Conservation (phyloP, 495 filamentous ascomycete species). For the Darksidea phi region DNA sequence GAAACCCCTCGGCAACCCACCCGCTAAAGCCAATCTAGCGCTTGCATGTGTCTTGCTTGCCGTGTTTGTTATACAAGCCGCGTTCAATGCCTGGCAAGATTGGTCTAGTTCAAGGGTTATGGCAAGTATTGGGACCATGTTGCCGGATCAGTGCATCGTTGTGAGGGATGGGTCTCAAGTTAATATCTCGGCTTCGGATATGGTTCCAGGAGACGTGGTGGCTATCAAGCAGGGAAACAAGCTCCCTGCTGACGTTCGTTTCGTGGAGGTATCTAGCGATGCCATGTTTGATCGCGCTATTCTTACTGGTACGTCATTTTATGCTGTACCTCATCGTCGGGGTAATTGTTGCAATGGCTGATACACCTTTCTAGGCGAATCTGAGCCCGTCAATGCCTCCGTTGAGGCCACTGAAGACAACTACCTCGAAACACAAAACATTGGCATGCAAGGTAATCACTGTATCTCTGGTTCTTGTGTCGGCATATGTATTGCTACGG, state of each 20-base stretch:
- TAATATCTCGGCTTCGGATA: conserved; percentile 53
- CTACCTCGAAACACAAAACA: conserved; percentile 70
- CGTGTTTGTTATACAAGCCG: conserved; percentile 68
- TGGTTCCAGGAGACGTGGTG: conserved; percentile 68
- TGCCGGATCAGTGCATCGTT: conserved; percentile 64
- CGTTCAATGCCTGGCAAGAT: conserved; percentile 48
- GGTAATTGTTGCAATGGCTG: no score
- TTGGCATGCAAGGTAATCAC: conserved; percentile 70
- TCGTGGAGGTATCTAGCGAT: conserved; percentile 62
- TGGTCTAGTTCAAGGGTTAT: conserved; percentile 42
- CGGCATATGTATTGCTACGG: conserved; percentile 63
- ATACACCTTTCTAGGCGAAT: conserved; percentile 51
- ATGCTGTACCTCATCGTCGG: neutral
- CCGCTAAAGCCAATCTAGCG: conserved; percentile 62
- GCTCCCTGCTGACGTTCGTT: conserved; percentile 67
- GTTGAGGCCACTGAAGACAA: conserved; percentile 64
- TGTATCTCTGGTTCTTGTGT: conserved; percentile 64
- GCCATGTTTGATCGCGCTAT: conserved; percentile 71
- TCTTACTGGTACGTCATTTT: conserved; percentile 55
- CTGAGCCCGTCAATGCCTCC: conserved; percentile 59
- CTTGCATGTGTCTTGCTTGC: conserved; percentile 63
- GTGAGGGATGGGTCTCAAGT: conserved; percentile 57
- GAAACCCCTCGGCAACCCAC: conserved; percentile 68
- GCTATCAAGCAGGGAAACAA: conserved; percentile 64
- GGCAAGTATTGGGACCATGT: conserved; percentile 50